A percentile compares a stretch with the other conserved stretches of the same genome.
phyloP scores from a whole-genome alignment of 1,139 yeast genomes.

The Ogataea hybrid region DNA sequence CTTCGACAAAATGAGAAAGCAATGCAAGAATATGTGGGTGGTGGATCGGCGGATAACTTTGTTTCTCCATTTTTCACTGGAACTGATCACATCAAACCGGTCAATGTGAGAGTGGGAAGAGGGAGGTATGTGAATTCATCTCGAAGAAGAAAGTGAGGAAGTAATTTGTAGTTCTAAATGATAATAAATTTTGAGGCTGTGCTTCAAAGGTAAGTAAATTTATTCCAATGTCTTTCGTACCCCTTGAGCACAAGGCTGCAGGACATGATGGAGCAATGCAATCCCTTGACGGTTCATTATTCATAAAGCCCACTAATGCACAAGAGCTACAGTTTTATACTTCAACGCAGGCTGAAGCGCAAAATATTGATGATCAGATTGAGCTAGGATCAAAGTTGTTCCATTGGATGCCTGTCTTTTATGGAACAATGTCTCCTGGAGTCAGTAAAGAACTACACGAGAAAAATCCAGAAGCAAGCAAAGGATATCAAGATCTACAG shows the following conservation, averaged over 20 bases:
- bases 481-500: slow-evolving; percentile 5
- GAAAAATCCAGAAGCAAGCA: slow-evolving; percentile 10
- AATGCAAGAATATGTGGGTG: slow-evolving; percentile 87
- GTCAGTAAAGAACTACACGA: slow-evolving; percentile 27
- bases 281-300: slow-evolving; percentile 58
- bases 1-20: slow-evolving; percentile 82
- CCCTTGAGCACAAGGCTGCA: slow-evolving; percentile 61
- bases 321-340: slow-evolving; percentile 76
- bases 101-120: slow-evolving; percentile 76
- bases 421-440: slow-evolving; percentile 45
- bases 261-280: slow-evolving; percentile 84
- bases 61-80: slow-evolving; percentile 80
- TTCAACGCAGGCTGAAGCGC: slow-evolving; percentile 30
- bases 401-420: slow-evolving; percentile 53
- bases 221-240: slow-evolving; percentile 24
- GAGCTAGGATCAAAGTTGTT: slow-evolving; percentile 40
- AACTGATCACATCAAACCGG: slow-evolving; percentile 50
- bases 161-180: neutral
- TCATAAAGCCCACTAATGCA: slow-evolving; percentile 63
- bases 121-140: slow-evolving; percentile 79
- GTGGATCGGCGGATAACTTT: slow-evolving; percentile 88
- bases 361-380: slow-evolving; percentile 25
- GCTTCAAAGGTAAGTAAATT: neutral
- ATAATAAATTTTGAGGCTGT: neutral
- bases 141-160: slow-evolving; percentile 33